Percentiles rank a stretch among this genome's conserved stretches.
These are phyloP conservation scores for Barnettozyma botsteinii DNA, from an alignment of 805 yeast species.

Conservation along the genomic window DNA sequence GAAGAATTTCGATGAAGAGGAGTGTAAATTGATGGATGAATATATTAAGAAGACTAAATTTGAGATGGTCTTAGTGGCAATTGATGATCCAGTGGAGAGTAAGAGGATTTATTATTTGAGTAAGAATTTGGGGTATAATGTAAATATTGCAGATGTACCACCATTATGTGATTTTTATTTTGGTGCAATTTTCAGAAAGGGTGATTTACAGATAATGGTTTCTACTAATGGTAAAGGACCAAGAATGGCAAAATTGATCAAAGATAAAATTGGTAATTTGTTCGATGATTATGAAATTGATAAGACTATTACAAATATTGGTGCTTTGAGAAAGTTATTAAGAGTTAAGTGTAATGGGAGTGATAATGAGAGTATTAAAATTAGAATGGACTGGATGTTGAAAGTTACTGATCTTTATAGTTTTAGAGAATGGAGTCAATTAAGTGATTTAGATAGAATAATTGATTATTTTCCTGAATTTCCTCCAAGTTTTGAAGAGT, in stretches of 20 bases:
- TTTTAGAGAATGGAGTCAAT: slow-evolving; percentile 53
- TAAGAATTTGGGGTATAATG: slow-evolving; percentile 44
- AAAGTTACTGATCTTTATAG: slow-evolving; percentile 54
- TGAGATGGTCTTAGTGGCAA: slow-evolving; percentile 66
- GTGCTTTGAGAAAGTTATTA: slow-evolving; percentile 45
- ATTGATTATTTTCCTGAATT: slow-evolving; percentile 44
- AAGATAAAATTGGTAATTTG: slow-evolving; percentile 42
- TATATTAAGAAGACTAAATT: slow-evolving; percentile 34
- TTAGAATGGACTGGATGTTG: slow-evolving; percentile 69
- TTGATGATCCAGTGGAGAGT: slow-evolving; percentile 62
- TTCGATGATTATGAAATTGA: slow-evolving; percentile 40
- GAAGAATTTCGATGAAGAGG: slow-evolving; percentile 14
- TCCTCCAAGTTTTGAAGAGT: slow-evolving; percentile 33
- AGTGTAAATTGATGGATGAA: slow-evolving; percentile 25
- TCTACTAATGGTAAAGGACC: slow-evolving; percentile 83
- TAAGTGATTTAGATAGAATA: slow-evolving; percentile 32
- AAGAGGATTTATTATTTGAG: slow-evolving; percentile 48
- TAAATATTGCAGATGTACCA: slow-evolving; percentile 82
- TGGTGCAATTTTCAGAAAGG: slow-evolving; percentile 70
- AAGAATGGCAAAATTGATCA: slow-evolving; percentile 58
- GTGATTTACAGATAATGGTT: slow-evolving; percentile 73
- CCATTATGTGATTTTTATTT: slow-evolving; percentile 81
- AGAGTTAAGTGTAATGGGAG: slow-evolving; percentile 41
- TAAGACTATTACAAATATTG: slow-evolving; percentile 55
- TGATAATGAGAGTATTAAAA: slow-evolving; percentile 43